Evolutionary conservation across 306 rosid genomes (phyloP).

Genomic region (Cucurbita argyrosperma): DNA sequence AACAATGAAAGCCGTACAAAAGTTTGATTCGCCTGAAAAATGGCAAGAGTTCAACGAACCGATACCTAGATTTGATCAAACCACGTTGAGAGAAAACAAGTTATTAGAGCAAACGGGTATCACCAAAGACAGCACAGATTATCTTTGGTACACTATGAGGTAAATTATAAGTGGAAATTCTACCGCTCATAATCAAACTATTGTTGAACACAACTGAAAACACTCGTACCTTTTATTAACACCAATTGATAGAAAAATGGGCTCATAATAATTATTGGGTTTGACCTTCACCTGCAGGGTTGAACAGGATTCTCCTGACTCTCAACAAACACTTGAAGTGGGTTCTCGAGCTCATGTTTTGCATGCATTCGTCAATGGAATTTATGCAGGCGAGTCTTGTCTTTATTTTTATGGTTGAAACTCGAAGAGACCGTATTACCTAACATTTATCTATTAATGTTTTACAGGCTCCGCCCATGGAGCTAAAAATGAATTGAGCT

Average conservation of each 20-base stretch:
- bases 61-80: conserved; percentile 15
- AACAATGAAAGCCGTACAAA: conserved; percentile 12
- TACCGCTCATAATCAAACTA: not conserved
- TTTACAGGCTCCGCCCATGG: conserved; percentile 69
- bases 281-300: conserved; percentile 11
- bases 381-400: conserved; percentile 29
- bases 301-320: conserved; percentile 13
- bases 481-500: conserved; percentile 11
- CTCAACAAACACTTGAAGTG: conserved; percentile 29
- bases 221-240: too few species aligned
- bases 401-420: not conserved
- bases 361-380: conserved; percentile 59
- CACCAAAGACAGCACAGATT: conserved; percentile 25
- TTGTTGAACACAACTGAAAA: too few species aligned
- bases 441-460: not conserved
- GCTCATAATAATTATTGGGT: too few species aligned
- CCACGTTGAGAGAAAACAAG: conserved; percentile 1
- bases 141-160: conserved; percentile 41
- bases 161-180: not conserved
- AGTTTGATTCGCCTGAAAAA: conserved; percentile 1
- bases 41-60: conserved; percentile 26
- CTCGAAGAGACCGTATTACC: not conserved
- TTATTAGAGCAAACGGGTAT: conserved; percentile 21
- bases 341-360: conserved; percentile 47
- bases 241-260: too few species aligned